These are phyloP conservation scores for Warburgia ugandensis DNA, from an alignment of 164 flowering plant genomes.

Conservation along the genomic window DNA sequence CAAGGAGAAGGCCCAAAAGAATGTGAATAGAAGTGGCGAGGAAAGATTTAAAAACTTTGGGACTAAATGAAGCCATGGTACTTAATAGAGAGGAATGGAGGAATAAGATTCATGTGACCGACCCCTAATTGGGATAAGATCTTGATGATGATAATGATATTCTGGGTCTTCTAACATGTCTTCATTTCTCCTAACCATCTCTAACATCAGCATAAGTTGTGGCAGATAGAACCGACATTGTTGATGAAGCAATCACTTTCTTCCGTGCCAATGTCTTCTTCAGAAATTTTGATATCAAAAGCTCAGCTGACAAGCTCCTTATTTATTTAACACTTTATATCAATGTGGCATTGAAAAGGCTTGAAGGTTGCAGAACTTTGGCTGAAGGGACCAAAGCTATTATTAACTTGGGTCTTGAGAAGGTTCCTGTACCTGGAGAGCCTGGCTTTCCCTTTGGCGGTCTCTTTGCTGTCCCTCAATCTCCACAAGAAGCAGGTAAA, in stretches of 20 bases:
- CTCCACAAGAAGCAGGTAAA: slow-evolving; percentile 83
- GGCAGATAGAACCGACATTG: slow-evolving; percentile 78
- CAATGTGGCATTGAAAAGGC: slow-evolving; percentile 90
- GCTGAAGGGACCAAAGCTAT: slow-evolving; percentile 99
- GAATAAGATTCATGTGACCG: too few relatives aligned
- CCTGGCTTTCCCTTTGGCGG: slow-evolving; percentile 89
- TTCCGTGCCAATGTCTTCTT: slow-evolving; percentile 98
- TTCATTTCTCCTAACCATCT: too few relatives aligned
- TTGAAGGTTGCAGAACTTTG: slow-evolving; percentile 93
- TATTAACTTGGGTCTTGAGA: slow-evolving; percentile 85
- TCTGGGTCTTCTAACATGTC: not conserved
- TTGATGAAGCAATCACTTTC: slow-evolving; percentile 97
- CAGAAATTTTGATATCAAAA: slow-evolving; percentile 81
- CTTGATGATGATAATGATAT: too few relatives aligned
- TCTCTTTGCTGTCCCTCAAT: slow-evolving; percentile 64
- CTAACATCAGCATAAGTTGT: too few relatives aligned
- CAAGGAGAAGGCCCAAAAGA: too few relatives aligned
- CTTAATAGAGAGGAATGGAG: too few relatives aligned
- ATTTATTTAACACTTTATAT: slow-evolving; percentile 89
- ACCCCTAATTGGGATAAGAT: too few relatives aligned
- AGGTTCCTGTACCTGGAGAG: slow-evolving; percentile 95
- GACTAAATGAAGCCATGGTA: too few relatives aligned
- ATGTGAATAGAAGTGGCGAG: too few relatives aligned
- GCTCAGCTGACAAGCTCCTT: slow-evolving; percentile 94
- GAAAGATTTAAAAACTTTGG: too few relatives aligned